Base-by-base conservation (phyloP, 345 rosid species). In the Lepidium aucheri region DNA sequence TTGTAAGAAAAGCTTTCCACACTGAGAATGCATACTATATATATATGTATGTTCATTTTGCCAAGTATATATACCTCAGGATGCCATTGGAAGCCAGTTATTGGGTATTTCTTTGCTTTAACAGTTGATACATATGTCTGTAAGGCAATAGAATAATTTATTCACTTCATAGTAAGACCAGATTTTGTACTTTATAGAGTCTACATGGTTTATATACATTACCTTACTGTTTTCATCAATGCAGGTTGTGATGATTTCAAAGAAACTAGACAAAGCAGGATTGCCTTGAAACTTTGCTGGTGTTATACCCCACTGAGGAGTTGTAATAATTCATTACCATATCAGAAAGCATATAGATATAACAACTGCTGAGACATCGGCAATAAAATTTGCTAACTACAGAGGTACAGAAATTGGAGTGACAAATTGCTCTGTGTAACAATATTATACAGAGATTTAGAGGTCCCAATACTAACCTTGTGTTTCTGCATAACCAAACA, bases 401-500 rank as follows among this genome's bases (percentile, higher is more conserved):
- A 35, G 28, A 54, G 60, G 28, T n/a, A 42, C 42, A 42, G 26
- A 41, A 40, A 22, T n/a, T n/a, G 22, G 22, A 20, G 22, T 39
- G 20, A 4, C 41, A 51, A 59, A 13, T 12, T 53, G 26, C 22
- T 51, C 16, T 58, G 9, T 35, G n/a, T n/a, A n/a, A n/a, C n/a
- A n/a, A n/a, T n/a, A n/a, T n/a, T n/a, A n/a, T 13, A 28, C 20
- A 7, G 35, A 2, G 34, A 43, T 4, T 4, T 12, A 47, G 12
- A 18, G 20, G 8, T 13, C 0, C 1, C 7, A 43, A 3, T 34
- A 58, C 96, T 87, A 72, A 93, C 98, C 71, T 45, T 79, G 72
- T 93, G 98, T 46, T 90, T 86, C 76, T 93, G 98, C 94, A 84
- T 86, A 72, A 88, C 91, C 68, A 93, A 88, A 61, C 97, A 86